Evolutionary conservation across 768 basidiomycete genomes (phyloP).

Genomic region (Boletus subcaerulescens): DNA sequence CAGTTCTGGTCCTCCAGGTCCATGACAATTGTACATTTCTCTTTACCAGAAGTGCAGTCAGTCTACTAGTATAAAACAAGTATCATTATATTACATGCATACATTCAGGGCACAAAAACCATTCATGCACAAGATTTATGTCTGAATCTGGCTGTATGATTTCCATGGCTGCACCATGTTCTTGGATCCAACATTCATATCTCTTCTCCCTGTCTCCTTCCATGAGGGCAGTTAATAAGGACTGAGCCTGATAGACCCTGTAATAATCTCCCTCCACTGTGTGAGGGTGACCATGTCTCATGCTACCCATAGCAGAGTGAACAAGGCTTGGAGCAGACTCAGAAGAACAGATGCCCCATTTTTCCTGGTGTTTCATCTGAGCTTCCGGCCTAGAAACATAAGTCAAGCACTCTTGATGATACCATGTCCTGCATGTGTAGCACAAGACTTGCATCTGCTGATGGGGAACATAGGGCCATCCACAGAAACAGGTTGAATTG

Average conservation of each 20-base stretch:
- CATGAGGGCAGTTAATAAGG: slow-evolving; percentile 1
- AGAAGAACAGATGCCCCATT: neutral
- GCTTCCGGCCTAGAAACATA: neutral
- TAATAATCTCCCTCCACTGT: neutral
- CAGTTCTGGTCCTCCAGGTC: too few species aligned
- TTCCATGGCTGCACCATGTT: neutral
- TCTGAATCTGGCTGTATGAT: neutral
- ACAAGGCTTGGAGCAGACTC: neutral
- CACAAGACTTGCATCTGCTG: neutral
- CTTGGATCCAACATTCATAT: neutral
- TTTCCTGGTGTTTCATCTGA: neutral
- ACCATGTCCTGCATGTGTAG: neutral
- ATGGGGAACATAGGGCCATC: neutral
- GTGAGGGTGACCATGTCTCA: neutral
- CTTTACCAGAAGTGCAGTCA: too few species aligned
- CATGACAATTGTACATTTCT: too few species aligned
- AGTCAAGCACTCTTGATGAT: neutral
- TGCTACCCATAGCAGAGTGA: neutral
- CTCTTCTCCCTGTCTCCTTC: neutral
- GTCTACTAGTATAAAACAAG: too few species aligned
- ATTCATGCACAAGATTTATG: neutral
- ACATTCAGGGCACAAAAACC: neutral
- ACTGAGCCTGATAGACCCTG: slow-evolving; percentile 7
- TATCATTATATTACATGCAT: neutral
- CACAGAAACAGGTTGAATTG: neutral